Conservation (phyloP, 2,329 filamentous ascomycete genomes). For the Pseudonectria buxi region DNA sequence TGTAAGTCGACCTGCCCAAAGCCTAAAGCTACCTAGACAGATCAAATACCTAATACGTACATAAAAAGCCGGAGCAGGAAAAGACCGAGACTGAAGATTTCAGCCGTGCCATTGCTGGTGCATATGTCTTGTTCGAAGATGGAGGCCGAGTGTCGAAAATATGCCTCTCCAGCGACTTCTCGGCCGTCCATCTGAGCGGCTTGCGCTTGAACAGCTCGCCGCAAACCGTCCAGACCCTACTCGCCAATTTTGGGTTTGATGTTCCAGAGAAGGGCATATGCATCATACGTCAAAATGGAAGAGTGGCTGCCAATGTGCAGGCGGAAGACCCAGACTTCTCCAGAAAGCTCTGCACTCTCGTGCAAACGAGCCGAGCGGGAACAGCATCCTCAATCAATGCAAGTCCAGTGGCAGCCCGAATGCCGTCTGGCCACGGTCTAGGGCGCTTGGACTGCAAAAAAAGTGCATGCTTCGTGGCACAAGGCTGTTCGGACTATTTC, state of each 20-base stretch:
- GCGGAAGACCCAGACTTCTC: slow-evolving; percentile 8
- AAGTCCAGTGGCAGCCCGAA: slow-evolving; percentile 4
- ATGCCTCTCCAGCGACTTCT: slow-evolving; percentile 29
- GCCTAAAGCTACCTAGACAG: too few species aligned
- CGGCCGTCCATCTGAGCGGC: slow-evolving; percentile 25
- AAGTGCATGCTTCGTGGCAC: slow-evolving; percentile 32
- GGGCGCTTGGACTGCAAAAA: slow-evolving; percentile 27
- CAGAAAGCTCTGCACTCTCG: neutral
- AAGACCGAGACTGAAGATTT: too few species aligned
- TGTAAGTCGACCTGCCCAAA: too few species aligned
- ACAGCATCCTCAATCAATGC: slow-evolving; percentile 1
- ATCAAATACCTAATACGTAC: too few species aligned
- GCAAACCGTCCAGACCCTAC: slow-evolving; percentile 12
- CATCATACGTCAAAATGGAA: neutral
- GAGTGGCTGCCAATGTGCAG: slow-evolving; percentile 2
- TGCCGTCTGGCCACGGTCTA: slow-evolving; percentile 19
- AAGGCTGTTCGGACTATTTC: slow-evolving; percentile 20
- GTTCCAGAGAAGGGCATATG: neutral
- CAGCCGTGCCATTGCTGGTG: too few species aligned
- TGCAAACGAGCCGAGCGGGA: too few species aligned
- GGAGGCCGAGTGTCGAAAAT: slow-evolving; percentile 25
- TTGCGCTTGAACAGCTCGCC: slow-evolving; percentile 17
- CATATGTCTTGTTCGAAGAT: slow-evolving; percentile 24
- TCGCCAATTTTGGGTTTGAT: slow-evolving; percentile 6
- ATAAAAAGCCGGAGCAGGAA: too few species aligned